Base-by-base conservation (phyloP, 306 rosid species). In the Quercus cerris region DNA sequence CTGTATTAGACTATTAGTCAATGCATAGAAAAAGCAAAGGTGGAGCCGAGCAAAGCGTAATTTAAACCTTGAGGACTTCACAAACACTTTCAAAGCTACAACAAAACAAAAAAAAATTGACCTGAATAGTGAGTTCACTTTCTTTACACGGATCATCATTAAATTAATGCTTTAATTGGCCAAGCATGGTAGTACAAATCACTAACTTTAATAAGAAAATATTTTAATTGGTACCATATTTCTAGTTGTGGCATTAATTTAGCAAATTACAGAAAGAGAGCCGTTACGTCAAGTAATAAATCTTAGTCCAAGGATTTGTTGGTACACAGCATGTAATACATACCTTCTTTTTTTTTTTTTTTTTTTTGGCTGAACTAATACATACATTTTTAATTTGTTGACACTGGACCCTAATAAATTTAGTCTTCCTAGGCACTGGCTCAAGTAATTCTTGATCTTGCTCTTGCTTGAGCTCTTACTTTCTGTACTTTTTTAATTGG, bases 401-500 rank as follows among this genome's bases (percentile, higher is more conserved):
- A 41, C 12, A 2, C 0, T 8, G 12, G 46, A 41, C 46, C 46
- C 46, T 41, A 35, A 31, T 31, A 31, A 31, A 31, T 31, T 31
- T 31, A 35, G 41, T 35, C 41, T 35, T 5, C 41, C 10, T 38
- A 6, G 44, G 7, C 44, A 2, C 2, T 8, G 3, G 11, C 3
- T 8, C 11, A 38, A 38, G 11, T 38, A 38, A 7, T 38, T 11
- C 11, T 41, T 41, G 1, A 0, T 41, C 46, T 41, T 41, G 1
- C 0, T 41, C 12, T 8, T 7, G 46, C 11, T 41, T 41, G 3
- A 0, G 10, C 0, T 38, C 1, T 33, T 1, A 5, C 7, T 5
- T 33, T 1, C 0, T 0, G 0, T 5, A 5, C 0, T 33, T 33
- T 33, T 33, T 33, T 33, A 33, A 5, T 0, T 33, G 0, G 0